Conservation (phyloP, 176 grass and related monocot genomes). For the Carex parvula region DNA sequence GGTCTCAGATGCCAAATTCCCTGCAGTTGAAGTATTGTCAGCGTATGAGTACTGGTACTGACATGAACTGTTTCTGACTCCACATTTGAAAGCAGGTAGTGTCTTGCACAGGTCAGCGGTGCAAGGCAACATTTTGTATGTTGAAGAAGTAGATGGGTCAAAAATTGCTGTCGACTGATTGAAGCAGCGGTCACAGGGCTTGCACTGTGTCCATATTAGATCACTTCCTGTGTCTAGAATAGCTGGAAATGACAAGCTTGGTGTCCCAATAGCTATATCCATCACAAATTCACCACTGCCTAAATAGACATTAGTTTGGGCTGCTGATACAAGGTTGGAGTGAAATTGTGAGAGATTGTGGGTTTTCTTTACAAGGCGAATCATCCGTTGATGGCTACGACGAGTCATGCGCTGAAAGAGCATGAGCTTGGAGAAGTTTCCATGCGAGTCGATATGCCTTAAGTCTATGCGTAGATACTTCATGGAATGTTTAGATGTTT, state of each 20-base stretch:
- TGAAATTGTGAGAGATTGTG: constrained; percentile 17
- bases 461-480: constrained; percentile 46
- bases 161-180: constrained; percentile 43
- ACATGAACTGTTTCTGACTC: constrained; percentile 24
- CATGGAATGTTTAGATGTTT: neutral
- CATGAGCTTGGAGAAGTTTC: constrained; percentile 57
- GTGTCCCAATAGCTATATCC: constrained; percentile 64
- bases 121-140: constrained; percentile 48
- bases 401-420: constrained; percentile 47
- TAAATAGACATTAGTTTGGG: constrained; percentile 40
- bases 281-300: constrained; percentile 57
- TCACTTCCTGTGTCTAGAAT: constrained; percentile 86
- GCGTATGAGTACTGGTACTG: constrained; percentile 50
- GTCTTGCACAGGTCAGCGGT: constrained; percentile 31
- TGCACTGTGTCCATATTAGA: constrained; percentile 86
- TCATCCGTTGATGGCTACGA: constrained; percentile 61
- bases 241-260: constrained; percentile 38
- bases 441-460: constrained; percentile 59
- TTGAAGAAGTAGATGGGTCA: constrained; percentile 58
- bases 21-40: constrained; percentile 50
- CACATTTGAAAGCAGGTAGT: constrained; percentile 40
- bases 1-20: constrained; percentile 54
- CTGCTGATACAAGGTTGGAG: neutral
- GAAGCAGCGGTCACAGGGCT: constrained; percentile 59
- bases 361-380: constrained; percentile 36